Base-by-base conservation (phyloP, 257 asterid species). In the Prunella vulgaris region DNA sequence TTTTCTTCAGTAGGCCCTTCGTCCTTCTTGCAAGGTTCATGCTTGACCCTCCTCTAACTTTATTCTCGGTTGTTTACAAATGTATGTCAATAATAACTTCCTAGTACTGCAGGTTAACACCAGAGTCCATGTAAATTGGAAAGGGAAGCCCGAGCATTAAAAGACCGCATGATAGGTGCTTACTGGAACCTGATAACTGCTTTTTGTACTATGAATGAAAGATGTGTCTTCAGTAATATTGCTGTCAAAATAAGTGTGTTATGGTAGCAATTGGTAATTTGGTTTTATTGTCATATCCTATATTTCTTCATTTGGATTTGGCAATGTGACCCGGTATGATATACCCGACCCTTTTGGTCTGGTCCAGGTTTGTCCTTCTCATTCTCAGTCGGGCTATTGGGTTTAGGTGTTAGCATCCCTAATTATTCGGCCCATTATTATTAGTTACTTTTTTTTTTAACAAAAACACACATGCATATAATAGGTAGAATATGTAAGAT, bases 1-100 rank as follows among this genome's bases (percentile, higher is more conserved):
- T 93, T 79, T 82, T 88, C 98, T 66, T 87, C 96, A 0, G 86
- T 88, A 20, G 98, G 97, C 20, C 77, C 93, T 48, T 90, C 96
- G 32, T 88, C 87, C 70, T 88, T 90, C 81, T 79, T 79, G 80
- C 59, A 74, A 81, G 90, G 88, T 89, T 64, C 14, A 52, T 73
- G 40, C 67, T 74, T 46, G 58, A 22, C 20, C 27, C 9, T 52
- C 37, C 27, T 75, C 12, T 10, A 42, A 67, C 35, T 53, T 53
- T 60, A 22, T 28, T 18, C 25, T 21, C 7, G 17, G 54, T 61
- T 32, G 24, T 17, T 21, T 58, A 48, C 51, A 28, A 40, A 68
- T 37, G 60, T 53, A 51, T 61, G 20, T 1, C 28, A 21, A 21
- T 5, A 35, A n/a, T 66, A 20, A 37, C n/a, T 17, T 35, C 20